Base-by-base conservation (phyloP, 1,284 basidiomycete species). In the Sparassis latifolia region DNA sequence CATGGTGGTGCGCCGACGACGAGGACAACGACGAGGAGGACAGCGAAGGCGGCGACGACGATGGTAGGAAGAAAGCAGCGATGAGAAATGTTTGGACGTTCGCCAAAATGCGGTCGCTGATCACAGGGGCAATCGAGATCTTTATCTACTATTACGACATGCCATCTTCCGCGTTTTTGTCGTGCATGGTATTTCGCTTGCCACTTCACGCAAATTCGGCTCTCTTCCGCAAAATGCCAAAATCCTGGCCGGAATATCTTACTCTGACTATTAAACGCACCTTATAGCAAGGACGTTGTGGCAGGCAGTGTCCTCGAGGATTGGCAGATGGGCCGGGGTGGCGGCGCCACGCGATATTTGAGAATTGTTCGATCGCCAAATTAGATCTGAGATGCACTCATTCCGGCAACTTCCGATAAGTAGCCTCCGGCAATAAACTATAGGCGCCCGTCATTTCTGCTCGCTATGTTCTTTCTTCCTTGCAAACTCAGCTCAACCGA, bases 1-100 rank as follows among this genome's bases (percentile, higher is more conserved):
- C 86, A 88, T 87, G 62, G 61, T 54, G 58, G 20, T 20, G 20
- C 20, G 20, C 20, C 20, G 20, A 20, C 20, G 20, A 20, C 20
- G 20, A 20, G 20, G 20, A 1, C 20, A 20, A 20, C 20, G 20
- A 20, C 20, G 20, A 20, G 20, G 20, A 20, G 20, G 20, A 20
- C 20, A 20, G 20, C 20, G 20, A 20, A 20, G 20, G 20, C 20
- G 20, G 20, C 20, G 20, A 20, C 20, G 55, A 42, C 45, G 50
- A 46, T 55, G 58, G 49, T 45, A 58, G 56, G 58, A 56, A 57
- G 55, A 53, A 50, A 51, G 57, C 54, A 57, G 53, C 55, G 51
- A 57, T 58, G 59, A 60, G 60, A 63, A 62, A 61, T 55, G 54
- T 57, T 55, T 55, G 44, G 51, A 52, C 52, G 57, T 51, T 55